Percentiles rank a stretch among this genome's conserved stretches.
phyloP scores from a whole-genome alignment of 306 rosid genomes.

The Acacia melanoxylon region DNA sequence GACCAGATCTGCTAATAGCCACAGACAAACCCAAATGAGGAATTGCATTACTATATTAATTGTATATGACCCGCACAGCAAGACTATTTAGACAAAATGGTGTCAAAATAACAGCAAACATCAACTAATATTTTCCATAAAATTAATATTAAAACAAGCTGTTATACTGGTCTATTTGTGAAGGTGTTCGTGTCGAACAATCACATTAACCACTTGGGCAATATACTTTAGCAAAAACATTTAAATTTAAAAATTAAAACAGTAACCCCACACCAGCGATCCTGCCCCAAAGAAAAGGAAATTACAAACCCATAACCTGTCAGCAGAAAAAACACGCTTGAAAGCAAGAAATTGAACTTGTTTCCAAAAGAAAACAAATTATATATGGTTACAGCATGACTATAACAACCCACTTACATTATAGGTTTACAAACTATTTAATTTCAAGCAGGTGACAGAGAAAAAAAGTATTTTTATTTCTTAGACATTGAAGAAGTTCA shows the following conservation, averaged over 20 bases:
- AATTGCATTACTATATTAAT: neutral
- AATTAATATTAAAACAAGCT: neutral
- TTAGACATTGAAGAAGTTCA: neutral
- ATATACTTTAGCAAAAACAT: neutral
- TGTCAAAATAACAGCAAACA: neutral
- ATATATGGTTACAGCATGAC: neutral
- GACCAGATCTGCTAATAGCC: neutral
- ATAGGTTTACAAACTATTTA: neutral
- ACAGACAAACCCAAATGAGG: neutral
- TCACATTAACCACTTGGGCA: neutral
- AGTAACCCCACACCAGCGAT: neutral
- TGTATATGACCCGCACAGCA: neutral
- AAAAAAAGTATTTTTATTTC: neutral
- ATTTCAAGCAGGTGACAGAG: neutral
- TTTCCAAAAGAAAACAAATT: neutral
- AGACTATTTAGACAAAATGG: neutral
- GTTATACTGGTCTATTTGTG: neutral
- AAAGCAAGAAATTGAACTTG: neutral
- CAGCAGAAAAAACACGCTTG: neutral
- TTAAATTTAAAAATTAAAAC: neutral
- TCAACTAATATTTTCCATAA: neutral
- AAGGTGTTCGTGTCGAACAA: neutral
- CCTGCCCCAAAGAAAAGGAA: neutral
- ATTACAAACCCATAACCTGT: neutral
- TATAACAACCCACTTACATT: neutral